Evolutionary conservation across 2,329 filamentous ascomycete species (phyloP), one percentile per base, ranked within the genome.

Genomic region (Simplicillium sp.): DNA sequence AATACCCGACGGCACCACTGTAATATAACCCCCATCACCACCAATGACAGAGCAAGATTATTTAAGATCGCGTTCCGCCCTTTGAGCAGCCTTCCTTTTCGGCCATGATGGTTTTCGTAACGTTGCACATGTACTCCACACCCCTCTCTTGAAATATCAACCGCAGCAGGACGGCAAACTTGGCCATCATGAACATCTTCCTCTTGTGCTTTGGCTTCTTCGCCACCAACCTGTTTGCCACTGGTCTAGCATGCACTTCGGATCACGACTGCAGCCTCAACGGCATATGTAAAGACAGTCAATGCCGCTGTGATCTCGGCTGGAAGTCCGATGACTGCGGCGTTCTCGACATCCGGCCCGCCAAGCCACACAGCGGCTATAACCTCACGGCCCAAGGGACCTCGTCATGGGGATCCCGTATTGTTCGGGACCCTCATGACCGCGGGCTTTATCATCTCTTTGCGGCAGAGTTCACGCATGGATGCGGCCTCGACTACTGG

Each of bases 371-470:
- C 34, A 60, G 58, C 0, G 69, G 68, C 1, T 72, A 72, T 48
- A 71, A 73, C 44, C 54, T 65, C 41, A 71, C 68, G 11, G 46
- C 39, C 4, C 52, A 49, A 2, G 57, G 61, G 13, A 67, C 64
- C 37, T 68, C 68, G 1, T 71, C 67, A 0, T 72, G 68, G 70
- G 66, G 68, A 12, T 65, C 64, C 1, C 60, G 60, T 11, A 67
- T 72, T 29, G 39, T 71, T 0, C 65, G 64, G 32, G 70, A 72
- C 38, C 63, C 53, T 0, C 13, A 48, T 0, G 56, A 70, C 12
- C 45, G 46, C 1, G 39, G 41, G 0, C 52, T 69, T 1, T 68
- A 70, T 38, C 68, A 71, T 39, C 59, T 73, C 0, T 54, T 71
- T 35, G 58, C 60, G 2, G 62, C 66, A 0, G 65, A 71, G 37